phyloP scores from a whole-genome alignment of 1,139 yeast genomes.

The Sugiyamaella novakii region DNA sequence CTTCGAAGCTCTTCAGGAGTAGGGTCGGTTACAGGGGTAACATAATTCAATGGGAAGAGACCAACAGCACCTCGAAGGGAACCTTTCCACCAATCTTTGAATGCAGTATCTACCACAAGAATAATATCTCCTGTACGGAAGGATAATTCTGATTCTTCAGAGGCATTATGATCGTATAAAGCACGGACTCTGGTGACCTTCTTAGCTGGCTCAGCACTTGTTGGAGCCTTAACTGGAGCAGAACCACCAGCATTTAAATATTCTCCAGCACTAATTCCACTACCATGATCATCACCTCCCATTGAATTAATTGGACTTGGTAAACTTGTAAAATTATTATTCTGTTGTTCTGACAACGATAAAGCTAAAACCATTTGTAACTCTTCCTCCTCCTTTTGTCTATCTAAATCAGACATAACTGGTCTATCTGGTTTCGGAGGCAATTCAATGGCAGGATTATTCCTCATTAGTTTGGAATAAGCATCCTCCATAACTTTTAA shows the following conservation, averaged over 20 bases:
- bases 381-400: constrained; percentile 73
- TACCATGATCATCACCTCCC: constrained; percentile 18
- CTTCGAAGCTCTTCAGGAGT: constrained; percentile 54
- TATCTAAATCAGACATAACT: constrained; percentile 52
- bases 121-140: constrained; percentile 52
- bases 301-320: constrained; percentile 17
- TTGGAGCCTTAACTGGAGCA: constrained; percentile 26
- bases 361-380: constrained; percentile 74
- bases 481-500: constrained; percentile 69
- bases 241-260: constrained; percentile 14
- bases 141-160: constrained; percentile 50
- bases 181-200: constrained; percentile 76
- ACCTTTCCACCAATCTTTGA: constrained; percentile 97
- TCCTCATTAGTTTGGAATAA: constrained; percentile 40
- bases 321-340: constrained; percentile 4
- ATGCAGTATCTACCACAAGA: constrained; percentile 82
- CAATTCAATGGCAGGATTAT: constrained; percentile 40
- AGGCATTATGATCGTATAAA: constrained; percentile 73
- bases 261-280: constrained; percentile 18
- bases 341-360: constrained; percentile 61
- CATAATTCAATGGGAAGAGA: constrained; percentile 93
- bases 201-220: constrained; percentile 36
- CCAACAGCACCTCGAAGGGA: constrained; percentile 79
- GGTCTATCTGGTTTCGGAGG: constrained; percentile 68
- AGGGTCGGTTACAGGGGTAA: constrained; percentile 72